These are phyloP conservation scores for Clavispora phyllophila DNA, from an alignment of 805 yeast genomes.

Conservation along the genomic window DNA sequence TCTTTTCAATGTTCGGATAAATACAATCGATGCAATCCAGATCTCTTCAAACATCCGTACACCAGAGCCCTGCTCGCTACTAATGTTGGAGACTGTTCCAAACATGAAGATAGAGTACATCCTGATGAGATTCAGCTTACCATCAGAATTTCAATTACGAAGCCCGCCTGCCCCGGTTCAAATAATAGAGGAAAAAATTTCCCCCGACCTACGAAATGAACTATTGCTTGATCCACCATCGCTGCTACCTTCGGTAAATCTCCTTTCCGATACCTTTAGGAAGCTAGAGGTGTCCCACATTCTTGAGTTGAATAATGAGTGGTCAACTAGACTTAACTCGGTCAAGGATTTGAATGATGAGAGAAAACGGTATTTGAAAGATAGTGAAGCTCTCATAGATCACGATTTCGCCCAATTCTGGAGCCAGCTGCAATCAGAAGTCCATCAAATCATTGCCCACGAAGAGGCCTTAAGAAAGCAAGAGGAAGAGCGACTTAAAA, in stretches of 20 bases:
- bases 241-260: not conserved
- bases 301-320: not conserved
- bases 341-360: not conserved
- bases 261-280: not conserved
- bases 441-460: conserved; percentile 2
- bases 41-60: not conserved
- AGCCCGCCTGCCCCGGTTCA: not conserved
- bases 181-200: not conserved
- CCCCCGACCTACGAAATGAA: not conserved
- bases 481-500: conserved; percentile 6
- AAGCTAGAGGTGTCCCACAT: not conserved
- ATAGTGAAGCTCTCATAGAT: not conserved
- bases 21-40: too few species aligned
- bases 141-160: not conserved
- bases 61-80: not conserved
- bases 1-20: too few species aligned
- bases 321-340: not conserved
- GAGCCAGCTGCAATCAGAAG: conserved; percentile 2
- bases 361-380: not conserved
- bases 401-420: not conserved
- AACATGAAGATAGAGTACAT: not conserved
- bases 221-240: not conserved
- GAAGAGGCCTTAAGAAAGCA: conserved; percentile 2
- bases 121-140: not conserved
- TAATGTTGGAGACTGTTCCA: not conserved